phyloP scores from a whole-genome alignment of 169 alveolate species.

The Eimeria praecox region DNA sequence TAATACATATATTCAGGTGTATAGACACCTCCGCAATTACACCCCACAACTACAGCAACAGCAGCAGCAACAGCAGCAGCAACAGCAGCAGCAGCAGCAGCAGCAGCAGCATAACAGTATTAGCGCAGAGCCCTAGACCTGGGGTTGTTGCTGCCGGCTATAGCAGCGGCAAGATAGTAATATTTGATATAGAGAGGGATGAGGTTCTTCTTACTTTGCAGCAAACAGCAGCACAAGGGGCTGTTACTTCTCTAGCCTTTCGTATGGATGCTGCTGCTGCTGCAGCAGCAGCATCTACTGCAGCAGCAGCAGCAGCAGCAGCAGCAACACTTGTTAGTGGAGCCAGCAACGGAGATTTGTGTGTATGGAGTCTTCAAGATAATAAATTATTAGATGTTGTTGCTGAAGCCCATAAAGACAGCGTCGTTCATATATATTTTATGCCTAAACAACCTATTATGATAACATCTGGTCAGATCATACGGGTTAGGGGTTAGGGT shows the following conservation, averaged over 20 bases:
- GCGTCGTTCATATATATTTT: constrained; percentile 12
- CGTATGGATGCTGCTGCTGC: constrained; percentile 7
- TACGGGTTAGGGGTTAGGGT: not conserved
- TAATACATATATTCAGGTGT: not conserved
- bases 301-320: constrained; percentile 17
- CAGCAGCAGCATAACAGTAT: not conserved
- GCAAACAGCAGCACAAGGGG: constrained; percentile 51
- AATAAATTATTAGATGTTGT: not conserved
- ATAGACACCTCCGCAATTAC: not conserved
- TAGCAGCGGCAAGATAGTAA: not conserved
- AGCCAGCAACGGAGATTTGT: constrained; percentile 52
- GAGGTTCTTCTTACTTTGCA: constrained; percentile 45
- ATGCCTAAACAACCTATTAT: constrained; percentile 59
- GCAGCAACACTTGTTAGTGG: constrained; percentile 53
- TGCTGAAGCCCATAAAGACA: constrained; percentile 19
- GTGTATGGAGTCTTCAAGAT: constrained; percentile 49
- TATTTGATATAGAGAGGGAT: constrained; percentile 45
- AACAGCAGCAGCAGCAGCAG: constrained; percentile 22
- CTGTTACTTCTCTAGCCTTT: constrained; percentile 60
- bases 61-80: constrained; percentile 34
- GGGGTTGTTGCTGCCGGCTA: constrained; percentile 74
- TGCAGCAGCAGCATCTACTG: not conserved
- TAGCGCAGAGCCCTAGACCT: not conserved
- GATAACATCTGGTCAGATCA: constrained; percentile 30
- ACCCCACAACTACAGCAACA: constrained; percentile 3